phyloP scores from a whole-genome alignment of 2,329 filamentous ascomycete genomes.

The Colletotrichum noveboracense region DNA sequence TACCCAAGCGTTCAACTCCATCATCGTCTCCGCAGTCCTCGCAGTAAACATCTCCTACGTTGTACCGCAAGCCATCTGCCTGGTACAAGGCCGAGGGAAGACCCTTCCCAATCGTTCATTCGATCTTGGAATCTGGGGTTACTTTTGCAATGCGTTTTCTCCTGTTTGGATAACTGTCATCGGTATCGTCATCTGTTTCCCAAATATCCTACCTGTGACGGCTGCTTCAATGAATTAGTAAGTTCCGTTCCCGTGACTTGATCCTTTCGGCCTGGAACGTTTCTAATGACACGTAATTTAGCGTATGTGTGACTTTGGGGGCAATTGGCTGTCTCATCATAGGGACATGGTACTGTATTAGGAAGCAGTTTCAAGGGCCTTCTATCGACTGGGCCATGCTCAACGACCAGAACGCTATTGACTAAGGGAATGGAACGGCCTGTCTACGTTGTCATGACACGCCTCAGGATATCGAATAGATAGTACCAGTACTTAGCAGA shows the following conservation, averaged over 20 bases:
- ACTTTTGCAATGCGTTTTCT: constrained; percentile 26
- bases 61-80: constrained; percentile 30
- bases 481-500: not conserved
- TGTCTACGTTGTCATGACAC: accelerated
- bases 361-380: not conserved
- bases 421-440: not conserved
- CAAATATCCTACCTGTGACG: constrained; percentile 23
- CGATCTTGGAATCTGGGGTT: constrained; percentile 24
- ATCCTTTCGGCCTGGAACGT: not conserved
- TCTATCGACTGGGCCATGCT: not conserved
- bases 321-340: not conserved
- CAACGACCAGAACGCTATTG: not conserved
- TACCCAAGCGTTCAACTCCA: constrained; percentile 37
- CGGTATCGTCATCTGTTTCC: constrained; percentile 29
- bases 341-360: not conserved
- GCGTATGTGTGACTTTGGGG: not conserved
- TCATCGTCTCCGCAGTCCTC: constrained; percentile 33
- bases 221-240: constrained; percentile 3
- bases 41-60: constrained; percentile 33
- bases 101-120: constrained; percentile 23
- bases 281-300: not conserved
- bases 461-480: not conserved
- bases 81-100: constrained; percentile 23
- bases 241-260: not conserved
- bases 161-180: constrained; percentile 25